Base-by-base conservation (phyloP, 768 basidiomycete genomes). In the Mycena filopes region DNA sequence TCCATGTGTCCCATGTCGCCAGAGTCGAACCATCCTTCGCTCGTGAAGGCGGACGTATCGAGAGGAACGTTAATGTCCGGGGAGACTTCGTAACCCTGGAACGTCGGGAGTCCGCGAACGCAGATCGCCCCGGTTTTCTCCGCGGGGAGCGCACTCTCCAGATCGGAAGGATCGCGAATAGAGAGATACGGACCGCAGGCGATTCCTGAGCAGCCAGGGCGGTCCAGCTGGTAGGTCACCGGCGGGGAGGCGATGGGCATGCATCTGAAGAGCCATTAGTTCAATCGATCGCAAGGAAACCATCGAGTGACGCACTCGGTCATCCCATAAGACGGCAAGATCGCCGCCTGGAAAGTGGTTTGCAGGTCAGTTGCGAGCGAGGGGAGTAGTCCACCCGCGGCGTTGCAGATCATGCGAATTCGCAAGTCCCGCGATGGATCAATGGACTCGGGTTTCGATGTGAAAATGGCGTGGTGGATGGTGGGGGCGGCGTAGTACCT, bases 321-420 rank as follows among this genome's bases (percentile, higher is more conserved):
- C 84, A 87, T 87, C 23, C 86, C 87, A 71, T 87, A 87, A 1
- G 87, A 87, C 28, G 87, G 87, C 12, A 87, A 76, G 13, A 89
- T 80, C 5, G 81, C 80, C 5, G 86, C 85, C 25, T 79, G 79
- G 72, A 87, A 88, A 2, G 81, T 80, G 33, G 77, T 70, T 71
- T 83, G 83, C 43, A 87, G 74, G 49, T 82, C 77, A 41, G 79
- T 72, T 16, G 87, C 85, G 16, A 86, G 80, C 1, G 84, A 82
- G 9, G 87, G 86, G 0, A 85, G 75, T 12, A 89, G 77, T 2
- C 85, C 84, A 4, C 84, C 85, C 1, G 87, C 87, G 36, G 82
- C 82, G 56, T 84, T 84, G 59, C 78, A 79, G 40, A 84, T 80
- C 76, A 83, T 80, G n/a, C 83, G 81, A 60, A 83, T 78, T 23